Evolutionary conservation across 768 basidiomycete genomes (phyloP).

Genomic region (Naganishia randhawae): DNA sequence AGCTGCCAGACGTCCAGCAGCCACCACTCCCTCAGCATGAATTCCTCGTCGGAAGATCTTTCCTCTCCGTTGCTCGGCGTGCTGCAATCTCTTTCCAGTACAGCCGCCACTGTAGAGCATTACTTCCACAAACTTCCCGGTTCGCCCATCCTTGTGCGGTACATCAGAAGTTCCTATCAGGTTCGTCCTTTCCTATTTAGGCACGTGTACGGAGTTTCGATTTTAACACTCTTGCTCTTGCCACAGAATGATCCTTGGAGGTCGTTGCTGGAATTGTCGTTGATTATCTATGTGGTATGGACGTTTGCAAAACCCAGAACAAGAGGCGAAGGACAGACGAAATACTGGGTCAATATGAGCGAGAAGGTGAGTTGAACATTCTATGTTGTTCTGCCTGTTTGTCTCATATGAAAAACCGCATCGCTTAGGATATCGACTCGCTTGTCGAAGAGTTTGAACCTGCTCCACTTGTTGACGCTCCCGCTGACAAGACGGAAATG

Average conservation of each 20-base stretch:
- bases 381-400: not conserved
- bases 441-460: slow-evolving; percentile 93
- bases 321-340: slow-evolving; percentile 73
- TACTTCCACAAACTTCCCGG: slow-evolving; percentile 58
- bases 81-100: slow-evolving; percentile 64
- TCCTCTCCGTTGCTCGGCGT: slow-evolving; percentile 51
- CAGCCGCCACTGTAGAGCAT: slow-evolving; percentile 60
- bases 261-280: slow-evolving; percentile 80
- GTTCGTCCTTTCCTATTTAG: not conserved
- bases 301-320: slow-evolving; percentile 88
- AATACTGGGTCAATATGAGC: slow-evolving; percentile 83
- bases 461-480: slow-evolving; percentile 66
- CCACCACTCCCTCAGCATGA: not conserved
- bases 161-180: slow-evolving; percentile 82
- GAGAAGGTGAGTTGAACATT: slow-evolving; percentile 67
- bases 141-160: slow-evolving; percentile 60
- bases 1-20: not conserved
- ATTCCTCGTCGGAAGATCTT: slow-evolving; percentile 10
- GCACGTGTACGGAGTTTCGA: not conserved
- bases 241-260: slow-evolving; percentile 86
- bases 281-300: slow-evolving; percentile 79
- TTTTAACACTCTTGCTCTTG: not conserved
- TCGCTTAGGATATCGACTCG: slow-evolving; percentile 82
- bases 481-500: slow-evolving; percentile 61
- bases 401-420: not conserved